Percentiles rank a stretch among this genome's conserved stretches.
Conservation (phyloP, 805 yeast species). For the baker's yeast (Saccharomyces cerevisiae) region DNA sequence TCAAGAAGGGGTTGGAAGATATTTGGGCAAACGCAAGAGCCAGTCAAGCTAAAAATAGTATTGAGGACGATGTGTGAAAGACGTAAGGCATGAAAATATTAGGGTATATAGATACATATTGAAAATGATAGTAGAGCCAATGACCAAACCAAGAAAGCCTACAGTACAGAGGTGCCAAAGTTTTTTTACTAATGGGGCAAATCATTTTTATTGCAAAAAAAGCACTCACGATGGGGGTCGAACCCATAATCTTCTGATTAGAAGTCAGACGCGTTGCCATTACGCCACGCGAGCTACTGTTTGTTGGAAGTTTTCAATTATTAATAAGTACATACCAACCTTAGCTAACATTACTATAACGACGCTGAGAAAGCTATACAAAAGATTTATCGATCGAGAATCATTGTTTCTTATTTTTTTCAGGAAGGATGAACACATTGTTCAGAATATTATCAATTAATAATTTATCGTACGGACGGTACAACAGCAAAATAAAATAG, state of each 20-base stretch:
- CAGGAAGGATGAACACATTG: background rate
- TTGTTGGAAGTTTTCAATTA: no score
- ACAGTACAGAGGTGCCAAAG: no score
- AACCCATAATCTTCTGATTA: constrained; percentile 49
- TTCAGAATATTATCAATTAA: background rate
- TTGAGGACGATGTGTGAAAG: background rate
- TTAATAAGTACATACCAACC: no score
- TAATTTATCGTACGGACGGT: background rate
- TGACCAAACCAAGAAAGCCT: background rate
- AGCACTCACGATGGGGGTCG: constrained; percentile 49
- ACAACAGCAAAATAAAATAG: background rate
- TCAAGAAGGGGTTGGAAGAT: constrained; percentile 66
- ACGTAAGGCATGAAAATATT: background rate
- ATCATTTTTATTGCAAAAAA: constrained; percentile 3
- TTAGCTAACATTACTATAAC: no score
- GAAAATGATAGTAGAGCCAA: background rate
- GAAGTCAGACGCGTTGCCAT: constrained; percentile 52
- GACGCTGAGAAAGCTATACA: no score
- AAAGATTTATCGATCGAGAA: background rate
- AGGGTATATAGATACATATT: background rate
- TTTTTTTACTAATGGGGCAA: no score
- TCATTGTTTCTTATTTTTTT: background rate
- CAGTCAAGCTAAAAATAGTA: constrained; percentile 1
- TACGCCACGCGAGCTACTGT: constrained; percentile 49
- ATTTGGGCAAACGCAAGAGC: constrained; percentile 38